These are phyloP conservation scores for Trifolium repens DNA, from an alignment of 306 rosid species.

Conservation along the genomic window DNA sequence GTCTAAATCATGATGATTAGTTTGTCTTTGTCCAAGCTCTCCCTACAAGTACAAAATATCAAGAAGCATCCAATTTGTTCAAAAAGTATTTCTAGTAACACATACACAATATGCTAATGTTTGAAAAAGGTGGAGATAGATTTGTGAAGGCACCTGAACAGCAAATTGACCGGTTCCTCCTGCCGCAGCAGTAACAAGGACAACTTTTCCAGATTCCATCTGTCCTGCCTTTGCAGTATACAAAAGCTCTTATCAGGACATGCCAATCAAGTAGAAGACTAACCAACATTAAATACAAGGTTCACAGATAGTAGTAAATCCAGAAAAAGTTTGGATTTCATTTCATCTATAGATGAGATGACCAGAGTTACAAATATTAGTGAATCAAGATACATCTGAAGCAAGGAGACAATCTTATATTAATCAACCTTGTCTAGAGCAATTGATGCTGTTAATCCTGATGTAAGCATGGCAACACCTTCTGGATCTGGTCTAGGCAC, in stretches of 20 bases:
- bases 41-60: constrained; percentile 16
- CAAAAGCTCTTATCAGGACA: constrained; percentile 37
- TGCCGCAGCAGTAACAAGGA: constrained; percentile 99
- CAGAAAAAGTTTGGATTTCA: constrained; percentile 6
- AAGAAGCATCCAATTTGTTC: constrained; percentile 18
- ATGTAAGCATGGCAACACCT: constrained; percentile 97
- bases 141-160: constrained; percentile 71
- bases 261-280: constrained; percentile 27
- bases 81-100: constrained; percentile 32
- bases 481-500: constrained; percentile 97
- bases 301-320: constrained; percentile 22
- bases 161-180: constrained; percentile 99
- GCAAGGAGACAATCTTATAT: constrained; percentile 26
- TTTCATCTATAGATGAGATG: constrained; percentile 8
- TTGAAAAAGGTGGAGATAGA: constrained; percentile 37
- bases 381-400: constrained; percentile 28
- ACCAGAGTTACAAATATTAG: constrained; percentile 31
- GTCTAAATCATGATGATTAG: neutral
- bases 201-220: constrained; percentile 84
- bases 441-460: constrained; percentile 96
- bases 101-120: neutral
- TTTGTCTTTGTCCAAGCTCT: constrained; percentile 1
- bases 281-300: constrained; percentile 28
- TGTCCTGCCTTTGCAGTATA: constrained; percentile 69
- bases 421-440: constrained; percentile 78